Evolutionary conservation across 2,329 filamentous ascomycete genomes (phyloP).

Genomic region (Xylaria sp.): DNA sequence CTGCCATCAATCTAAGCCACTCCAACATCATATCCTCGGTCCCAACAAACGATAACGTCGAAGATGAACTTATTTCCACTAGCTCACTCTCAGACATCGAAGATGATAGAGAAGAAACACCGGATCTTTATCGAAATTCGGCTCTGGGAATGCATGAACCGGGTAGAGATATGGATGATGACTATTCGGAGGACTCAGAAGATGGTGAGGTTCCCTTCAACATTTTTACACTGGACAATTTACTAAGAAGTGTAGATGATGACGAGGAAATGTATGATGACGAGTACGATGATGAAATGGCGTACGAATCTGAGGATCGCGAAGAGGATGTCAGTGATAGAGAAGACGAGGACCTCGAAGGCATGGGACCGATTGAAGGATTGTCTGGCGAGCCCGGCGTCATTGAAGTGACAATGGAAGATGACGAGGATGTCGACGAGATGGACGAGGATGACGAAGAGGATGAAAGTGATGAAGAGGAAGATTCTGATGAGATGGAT

Average conservation of each 20-base stretch:
- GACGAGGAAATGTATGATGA: constrained; percentile 95
- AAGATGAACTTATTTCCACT: constrained; percentile 87
- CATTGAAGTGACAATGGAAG: constrained; percentile 83
- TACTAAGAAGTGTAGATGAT: constrained; percentile 60
- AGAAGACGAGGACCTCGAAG: constrained; percentile 78
- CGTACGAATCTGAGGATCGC: constrained; percentile 80
- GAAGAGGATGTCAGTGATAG: constrained; percentile 91
- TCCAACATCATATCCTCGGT: constrained; percentile 76
- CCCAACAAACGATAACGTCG: constrained; percentile 73
- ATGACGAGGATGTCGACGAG: constrained; percentile 71
- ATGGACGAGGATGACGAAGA: constrained; percentile 72
- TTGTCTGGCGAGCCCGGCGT: constrained; percentile 70
- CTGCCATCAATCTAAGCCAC: constrained; percentile 86
- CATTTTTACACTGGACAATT: background rate
- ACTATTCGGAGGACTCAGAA: constrained; percentile 79
- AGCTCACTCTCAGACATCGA: constrained; percentile 91
- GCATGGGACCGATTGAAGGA: constrained; percentile 87
- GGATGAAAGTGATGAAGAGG: constrained; percentile 66
- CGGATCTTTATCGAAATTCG: constrained; percentile 96
- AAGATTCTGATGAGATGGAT: constrained; percentile 70
- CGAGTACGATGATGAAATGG: constrained; percentile 91
- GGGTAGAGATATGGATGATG: constrained; percentile 72
- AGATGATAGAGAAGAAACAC: constrained; percentile 90
- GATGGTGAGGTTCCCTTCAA: constrained; percentile 58
- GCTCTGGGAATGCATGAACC: constrained; percentile 94